Evolutionary conservation across 2,329 filamentous ascomycete species (phyloP), one percentile per base, ranked within the genome.

Genomic region (Beauveria brongniartii): DNA sequence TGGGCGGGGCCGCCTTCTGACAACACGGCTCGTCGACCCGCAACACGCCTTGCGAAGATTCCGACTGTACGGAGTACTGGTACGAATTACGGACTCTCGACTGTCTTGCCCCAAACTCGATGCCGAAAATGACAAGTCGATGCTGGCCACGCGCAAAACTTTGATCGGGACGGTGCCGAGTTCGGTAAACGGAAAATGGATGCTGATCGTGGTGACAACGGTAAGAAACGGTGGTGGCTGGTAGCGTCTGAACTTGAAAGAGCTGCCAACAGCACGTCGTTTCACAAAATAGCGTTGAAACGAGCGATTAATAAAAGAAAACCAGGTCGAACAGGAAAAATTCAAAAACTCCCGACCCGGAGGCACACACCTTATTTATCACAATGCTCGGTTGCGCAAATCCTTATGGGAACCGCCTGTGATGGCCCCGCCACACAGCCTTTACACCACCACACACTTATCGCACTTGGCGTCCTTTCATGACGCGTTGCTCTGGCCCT

Each of bases 391-490:
- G 40, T 28, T 54, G 57, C 51, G 51, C 51, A 61, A 61, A 55
- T 55, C 51, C 30, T 53, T 26, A 20, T 22, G 40, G 28, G n/a
- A 44, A 59, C 46, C 7, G 57, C 50, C 48, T 40, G 57, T 53
- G 28, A 53, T 24, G 16, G 57, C 50, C 58, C 58, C 58, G 51
- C 58, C 58, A 61, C 51, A 37, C 58, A 61, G 53, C 58, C 58
- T 61, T 61, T 61, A 16, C 58, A 41, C 58, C 43, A 37, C 20
- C 41, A 51, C 41, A 22, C 30, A 61, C 58, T 34, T 53, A 30
- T 48, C 51, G 20, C 51, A 55, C 51, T 61, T 61, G 58, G 58
- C 58, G 51, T 30, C 30, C 51, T 40, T 37, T 61, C 51, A 61
- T 61, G 58, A 61, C 58, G 58, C 58, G 50, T 61, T 51, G 50